Evolutionary conservation across 805 yeast species (phyloP).

Genomic region (Kluyveromyces wickerhamii): DNA sequence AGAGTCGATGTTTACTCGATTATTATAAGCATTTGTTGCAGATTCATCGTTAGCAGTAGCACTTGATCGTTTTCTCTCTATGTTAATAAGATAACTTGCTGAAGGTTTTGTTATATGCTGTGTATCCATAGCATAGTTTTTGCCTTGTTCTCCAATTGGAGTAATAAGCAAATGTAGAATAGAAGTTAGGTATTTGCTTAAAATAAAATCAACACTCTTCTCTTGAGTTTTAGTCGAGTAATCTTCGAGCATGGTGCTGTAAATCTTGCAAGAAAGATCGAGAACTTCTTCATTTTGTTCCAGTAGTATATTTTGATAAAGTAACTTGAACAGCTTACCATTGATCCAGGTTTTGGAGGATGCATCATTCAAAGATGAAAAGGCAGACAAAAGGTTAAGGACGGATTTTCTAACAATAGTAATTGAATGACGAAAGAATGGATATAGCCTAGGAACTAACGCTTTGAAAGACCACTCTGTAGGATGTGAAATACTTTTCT

Average conservation of each 20-base stretch:
- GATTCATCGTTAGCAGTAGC: conserved; percentile 25
- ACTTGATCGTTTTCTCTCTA: conserved; percentile 25
- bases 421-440: conserved; percentile 90
- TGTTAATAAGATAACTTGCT: conserved; percentile 27
- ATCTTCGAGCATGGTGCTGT: conserved; percentile 46
- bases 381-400: conserved; percentile 68
- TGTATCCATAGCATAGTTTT: conserved; percentile 76
- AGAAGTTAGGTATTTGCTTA: conserved; percentile 51
- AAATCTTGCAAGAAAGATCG: conserved; percentile 53
- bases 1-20: conserved; percentile 80
- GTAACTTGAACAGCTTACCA: conserved; percentile 59
- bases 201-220: conserved; percentile 42
- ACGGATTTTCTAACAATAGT: conserved; percentile 87
- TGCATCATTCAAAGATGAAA: conserved; percentile 51
- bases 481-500: conserved; percentile 44
- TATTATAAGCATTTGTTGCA: conserved; percentile 29
- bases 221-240: conserved; percentile 30
- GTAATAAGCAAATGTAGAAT: conserved; percentile 69
- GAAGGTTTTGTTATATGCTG: conserved; percentile 73
- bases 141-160: conserved; percentile 90
- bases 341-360: conserved; percentile 65
- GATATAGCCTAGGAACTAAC: conserved; percentile 85
- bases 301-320: conserved; percentile 79
- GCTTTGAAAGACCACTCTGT: conserved; percentile 52
- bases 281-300: conserved; percentile 80